These are phyloP conservation scores for Neoboletus subvelutipes DNA, from an alignment of 768 basidiomycete species.

Conservation along the genomic window DNA sequence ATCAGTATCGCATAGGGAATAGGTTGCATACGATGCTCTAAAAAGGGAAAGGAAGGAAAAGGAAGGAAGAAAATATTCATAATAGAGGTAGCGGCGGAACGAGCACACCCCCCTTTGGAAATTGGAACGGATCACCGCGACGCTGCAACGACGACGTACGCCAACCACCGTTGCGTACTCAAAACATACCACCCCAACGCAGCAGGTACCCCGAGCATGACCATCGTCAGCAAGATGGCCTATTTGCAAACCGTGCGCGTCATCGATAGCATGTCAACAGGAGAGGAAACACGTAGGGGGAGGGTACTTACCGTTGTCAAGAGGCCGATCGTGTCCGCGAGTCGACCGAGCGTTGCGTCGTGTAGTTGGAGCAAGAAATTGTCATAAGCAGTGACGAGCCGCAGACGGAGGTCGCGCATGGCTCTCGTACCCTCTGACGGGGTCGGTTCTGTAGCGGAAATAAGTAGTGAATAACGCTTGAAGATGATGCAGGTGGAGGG, in stretches of 20 bases:
- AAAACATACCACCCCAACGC: constrained; percentile 22
- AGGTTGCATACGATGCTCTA: background rate
- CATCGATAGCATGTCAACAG: background rate
- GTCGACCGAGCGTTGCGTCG: constrained; percentile 29
- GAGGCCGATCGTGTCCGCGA: constrained; percentile 23
- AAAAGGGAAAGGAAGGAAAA: background rate
- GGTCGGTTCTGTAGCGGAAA: constrained; percentile 23
- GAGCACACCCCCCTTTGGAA: background rate
- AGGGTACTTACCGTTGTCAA: constrained; percentile 6
- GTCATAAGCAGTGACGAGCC: constrained; percentile 22
- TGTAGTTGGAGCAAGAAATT: constrained; percentile 12
- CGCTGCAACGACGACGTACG: background rate
- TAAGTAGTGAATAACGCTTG: background rate
- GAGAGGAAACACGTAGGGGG: background rate
- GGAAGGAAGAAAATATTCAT: background rate
- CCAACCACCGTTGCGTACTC: constrained; percentile 12
- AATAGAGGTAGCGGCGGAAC: background rate
- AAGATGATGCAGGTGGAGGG: too few species aligned
- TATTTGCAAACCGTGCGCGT: background rate
- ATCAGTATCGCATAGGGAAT: background rate
- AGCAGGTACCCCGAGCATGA: constrained; percentile 18
- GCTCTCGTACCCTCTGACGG: constrained; percentile 22
- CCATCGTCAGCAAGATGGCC: constrained; percentile 22
- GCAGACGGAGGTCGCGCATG: constrained; percentile 26
- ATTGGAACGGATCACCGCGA: constrained; percentile 1